Conservation (phyloP, 345 rosid genomes). For the Aethionema arabicum region DNA sequence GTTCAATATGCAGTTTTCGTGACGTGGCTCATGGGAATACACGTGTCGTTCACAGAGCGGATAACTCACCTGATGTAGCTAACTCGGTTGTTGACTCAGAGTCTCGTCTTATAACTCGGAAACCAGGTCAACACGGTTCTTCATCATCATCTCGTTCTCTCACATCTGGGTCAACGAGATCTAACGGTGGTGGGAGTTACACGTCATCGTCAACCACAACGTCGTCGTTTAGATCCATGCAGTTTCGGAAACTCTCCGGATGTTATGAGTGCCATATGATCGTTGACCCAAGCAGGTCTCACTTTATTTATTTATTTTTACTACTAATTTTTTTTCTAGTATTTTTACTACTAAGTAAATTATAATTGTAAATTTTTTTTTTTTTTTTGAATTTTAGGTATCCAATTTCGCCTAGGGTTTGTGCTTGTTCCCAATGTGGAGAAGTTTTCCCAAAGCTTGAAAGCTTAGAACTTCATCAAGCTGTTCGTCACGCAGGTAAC, state of each 20-base stretch:
- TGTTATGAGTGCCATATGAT: slow-evolving; percentile 94
- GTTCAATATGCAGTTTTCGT: slow-evolving; percentile 82
- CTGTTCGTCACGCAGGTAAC: slow-evolving; percentile 94
- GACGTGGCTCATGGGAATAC: slow-evolving; percentile 90
- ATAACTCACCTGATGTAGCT: slow-evolving; percentile 72
- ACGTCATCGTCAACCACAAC: slow-evolving; percentile 31
- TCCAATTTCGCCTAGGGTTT: slow-evolving; percentile 64
- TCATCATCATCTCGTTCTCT: slow-evolving; percentile 53
- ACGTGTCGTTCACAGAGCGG: slow-evolving; percentile 91
- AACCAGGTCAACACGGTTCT: slow-evolving; percentile 37
- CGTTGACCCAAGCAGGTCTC: slow-evolving; percentile 91
- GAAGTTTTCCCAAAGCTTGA: slow-evolving; percentile 91
- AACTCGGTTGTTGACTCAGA: slow-evolving; percentile 55
- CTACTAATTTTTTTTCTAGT: no score
- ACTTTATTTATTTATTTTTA: background rate
- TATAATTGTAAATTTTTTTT: background rate
- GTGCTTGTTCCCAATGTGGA: slow-evolving; percentile 85
- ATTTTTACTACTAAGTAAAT: no score
- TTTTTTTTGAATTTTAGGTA: slow-evolving; percentile 42
- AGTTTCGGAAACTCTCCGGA: slow-evolving; percentile 92
- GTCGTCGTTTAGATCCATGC: slow-evolving; percentile 83
- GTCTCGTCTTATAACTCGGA: slow-evolving; percentile 56
- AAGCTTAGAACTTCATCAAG: slow-evolving; percentile 96
- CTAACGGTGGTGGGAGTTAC: slow-evolving; percentile 44
- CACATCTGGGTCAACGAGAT: slow-evolving; percentile 49